These are phyloP conservation scores for Elongisporangium undulatum DNA, from an alignment of 352 stramenopile species.

Conservation along the genomic window DNA sequence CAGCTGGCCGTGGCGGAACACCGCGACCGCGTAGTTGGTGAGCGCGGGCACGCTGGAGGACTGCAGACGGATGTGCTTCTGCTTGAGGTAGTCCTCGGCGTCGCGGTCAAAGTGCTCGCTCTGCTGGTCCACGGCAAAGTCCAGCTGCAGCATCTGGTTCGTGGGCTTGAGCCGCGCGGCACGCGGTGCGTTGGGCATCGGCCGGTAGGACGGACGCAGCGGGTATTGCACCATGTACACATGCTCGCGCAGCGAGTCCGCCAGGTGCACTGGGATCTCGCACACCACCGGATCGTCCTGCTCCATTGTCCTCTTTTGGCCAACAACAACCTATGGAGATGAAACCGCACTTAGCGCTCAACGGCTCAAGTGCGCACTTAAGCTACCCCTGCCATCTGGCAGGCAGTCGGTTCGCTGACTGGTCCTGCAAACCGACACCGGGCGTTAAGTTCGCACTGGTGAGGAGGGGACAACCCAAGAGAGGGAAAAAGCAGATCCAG, in stretches of 20 bases:
- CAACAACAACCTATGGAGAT: background rate
- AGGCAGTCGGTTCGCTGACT: background rate
- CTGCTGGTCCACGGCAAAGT: slow-evolving; percentile 69
- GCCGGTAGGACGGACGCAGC: slow-evolving; percentile 69
- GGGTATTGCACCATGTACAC: slow-evolving; percentile 82
- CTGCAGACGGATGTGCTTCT: slow-evolving; percentile 63
- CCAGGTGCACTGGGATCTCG: slow-evolving; percentile 82
- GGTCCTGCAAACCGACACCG: background rate
- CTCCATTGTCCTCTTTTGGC: slow-evolving; percentile 15
- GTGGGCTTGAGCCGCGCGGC: slow-evolving; percentile 64
- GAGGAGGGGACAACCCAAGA: slow-evolving; percentile 1
- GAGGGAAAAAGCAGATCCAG: background rate
- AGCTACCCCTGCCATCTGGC: background rate
- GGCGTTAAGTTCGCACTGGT: slow-evolving; percentile 1
- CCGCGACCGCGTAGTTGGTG: slow-evolving; percentile 74
- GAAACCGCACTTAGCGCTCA: background rate
- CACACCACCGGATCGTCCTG: slow-evolving; percentile 76
- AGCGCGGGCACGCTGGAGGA: slow-evolving; percentile 57
- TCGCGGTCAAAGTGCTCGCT: slow-evolving; percentile 74
- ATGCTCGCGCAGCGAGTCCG: slow-evolving; percentile 56
- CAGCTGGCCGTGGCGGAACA: slow-evolving; percentile 77
- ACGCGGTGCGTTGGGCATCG: slow-evolving; percentile 55
- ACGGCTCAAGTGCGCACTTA: background rate
- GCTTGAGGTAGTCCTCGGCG: slow-evolving; percentile 77
- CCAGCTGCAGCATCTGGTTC: slow-evolving; percentile 74